Evolutionary conservation across 2,329 filamentous ascomycete species (phyloP), one percentile per base, ranked within the genome.

Genomic region (Pseudocercospora musae): DNA sequence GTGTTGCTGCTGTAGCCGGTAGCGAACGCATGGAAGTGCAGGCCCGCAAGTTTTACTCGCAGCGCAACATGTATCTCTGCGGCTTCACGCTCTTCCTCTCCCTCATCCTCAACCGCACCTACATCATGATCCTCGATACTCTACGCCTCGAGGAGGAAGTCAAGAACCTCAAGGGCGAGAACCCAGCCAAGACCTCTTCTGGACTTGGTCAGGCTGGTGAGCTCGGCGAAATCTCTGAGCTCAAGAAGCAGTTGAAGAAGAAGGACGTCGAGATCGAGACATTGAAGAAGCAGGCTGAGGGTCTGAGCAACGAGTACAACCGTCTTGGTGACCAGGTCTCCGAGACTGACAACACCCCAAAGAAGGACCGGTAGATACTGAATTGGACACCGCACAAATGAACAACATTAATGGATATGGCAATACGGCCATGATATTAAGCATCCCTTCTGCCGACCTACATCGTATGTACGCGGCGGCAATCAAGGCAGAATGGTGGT

Each of bases 1-100:
- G 89, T 74, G 18, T 48, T 5, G 44, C 44, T 6, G 82, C 84
- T 61, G 87, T 97, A 72, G 94, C 79, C 52, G 81, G 95, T 67
- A 89, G 91, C 75, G 95, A 98, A 77, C 94, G 95, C 68, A 92
- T 96, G 86, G 95, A 99, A 81, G 94, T 98, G 57, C 95, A 99
- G 80, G 94, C 95, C 69, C 92, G 95, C 85, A 99, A 99, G 82
- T 99, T 99, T 85, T 99, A 99, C 86, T 96, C 93, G 66, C 94
- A 99, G 83, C 93, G 95, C 79, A 99, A 99, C 87, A 99, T 99
- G 95, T 99, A 99, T 82, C 92, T 99, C 66, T 98, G 95, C 79
- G 95, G 95, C 72, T 99, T 99, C 84, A 99, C 95, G 4, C 89
- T 99, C 67, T 98, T 99, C 87, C 89, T 99, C 66, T 98, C 94